Base-by-base conservation (phyloP, 257 asterid species). In the Solanum arcanum region DNA sequence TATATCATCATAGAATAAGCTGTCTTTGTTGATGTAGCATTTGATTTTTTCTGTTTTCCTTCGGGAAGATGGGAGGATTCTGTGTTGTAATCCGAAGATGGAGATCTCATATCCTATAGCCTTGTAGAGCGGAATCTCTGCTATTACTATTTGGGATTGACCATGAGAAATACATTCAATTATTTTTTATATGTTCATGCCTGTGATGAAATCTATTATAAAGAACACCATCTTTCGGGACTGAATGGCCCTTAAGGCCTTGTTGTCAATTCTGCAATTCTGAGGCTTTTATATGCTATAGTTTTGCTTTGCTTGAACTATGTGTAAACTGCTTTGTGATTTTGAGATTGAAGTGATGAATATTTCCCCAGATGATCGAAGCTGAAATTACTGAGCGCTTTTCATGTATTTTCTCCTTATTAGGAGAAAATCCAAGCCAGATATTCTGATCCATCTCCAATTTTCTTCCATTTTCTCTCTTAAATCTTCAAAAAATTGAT, bases 281-380 rank as follows among this genome's bases (percentile, higher is more conserved):
- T 93, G 98, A 94, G 96, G 98, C 94, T 27, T 84, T 25, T 3
- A 44, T 5, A 35, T 35, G 39, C 6, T 37, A 37, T 37, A 6
- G 39, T 37, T 37, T 37, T 37, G 39, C 7, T 37, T 10, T 42
- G 46, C 46, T 42, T 42, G 46, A 42, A 9, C 46, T 42, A 9
- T 9, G 46, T 42, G 46, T 42, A 9, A 9, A 10, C 46, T 10
- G 12, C 3, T 44, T 60, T 21, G 29, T 60, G 15, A 62, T 62
- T 62, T 62, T 62, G 15, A n/a, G 70, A 62, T 62, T 96, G 96
- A 92, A n/a, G 87, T 93, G 98, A 95, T 94, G 93, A 93, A n/a
- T 87, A 94, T 95, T 95, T 95, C 98, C 98, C 98, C 98, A 94
- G 94, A 92, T 94, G 98, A 94, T 92, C 98, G 98, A 95, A 88